Conservation (phyloP, 257 asterid genomes). For the Scutellaria galericulata region DNA sequence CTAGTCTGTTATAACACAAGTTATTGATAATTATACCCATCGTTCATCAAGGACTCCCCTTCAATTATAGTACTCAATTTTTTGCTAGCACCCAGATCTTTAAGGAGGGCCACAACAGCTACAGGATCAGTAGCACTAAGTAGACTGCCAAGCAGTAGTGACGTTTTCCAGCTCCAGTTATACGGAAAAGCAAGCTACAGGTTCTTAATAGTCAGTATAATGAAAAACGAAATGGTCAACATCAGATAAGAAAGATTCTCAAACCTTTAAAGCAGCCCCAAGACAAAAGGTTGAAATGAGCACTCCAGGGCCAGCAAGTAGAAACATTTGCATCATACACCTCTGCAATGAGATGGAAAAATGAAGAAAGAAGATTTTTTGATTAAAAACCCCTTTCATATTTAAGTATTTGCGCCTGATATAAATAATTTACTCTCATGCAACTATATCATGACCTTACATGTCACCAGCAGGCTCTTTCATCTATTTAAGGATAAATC, state of each 20-base stretch:
- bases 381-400: background rate
- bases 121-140: conserved; percentile 99
- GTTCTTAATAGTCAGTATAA: conserved; percentile 39
- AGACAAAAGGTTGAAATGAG: conserved; percentile 86
- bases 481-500: background rate
- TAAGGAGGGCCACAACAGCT: conserved; percentile 95
- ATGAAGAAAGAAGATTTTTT: conserved; percentile 9
- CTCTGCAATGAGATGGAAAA: conserved; percentile 55
- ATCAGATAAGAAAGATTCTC: conserved; percentile 35
- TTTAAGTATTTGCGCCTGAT: background rate
- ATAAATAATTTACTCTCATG: background rate
- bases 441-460: conserved; percentile 6
- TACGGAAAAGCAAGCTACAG: conserved; percentile 84
- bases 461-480: conserved; percentile 4
- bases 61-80: conserved; percentile 92
- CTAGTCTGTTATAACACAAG: background rate
- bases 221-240: conserved; percentile 25
- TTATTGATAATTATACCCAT: conserved; percentile 62
- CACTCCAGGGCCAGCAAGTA: conserved; percentile 99
- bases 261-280: conserved; percentile 88
- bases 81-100: conserved; percentile 97
- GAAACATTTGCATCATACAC: conserved; percentile 81
- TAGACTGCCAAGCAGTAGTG: conserved; percentile 92
- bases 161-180: conserved; percentile 95
- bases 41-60: conserved; percentile 99